Base-by-base conservation (phyloP, 2,329 filamentous ascomycete species). In the Neofusicoccum laricinum region DNA sequence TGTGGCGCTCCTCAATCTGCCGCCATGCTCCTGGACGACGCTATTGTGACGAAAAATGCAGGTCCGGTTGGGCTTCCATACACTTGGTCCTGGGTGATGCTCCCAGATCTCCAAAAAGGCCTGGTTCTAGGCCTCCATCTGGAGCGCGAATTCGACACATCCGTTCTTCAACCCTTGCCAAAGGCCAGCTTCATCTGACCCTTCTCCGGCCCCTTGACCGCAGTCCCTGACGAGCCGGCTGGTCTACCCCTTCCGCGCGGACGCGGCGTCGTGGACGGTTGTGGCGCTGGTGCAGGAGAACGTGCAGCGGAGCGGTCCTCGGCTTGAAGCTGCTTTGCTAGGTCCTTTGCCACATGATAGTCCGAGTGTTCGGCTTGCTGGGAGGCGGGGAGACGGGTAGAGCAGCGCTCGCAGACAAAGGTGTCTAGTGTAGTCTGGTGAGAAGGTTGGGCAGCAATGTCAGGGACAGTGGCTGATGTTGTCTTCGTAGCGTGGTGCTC, bases 261-360 rank as follows among this genome's bases (percentile, higher is more conserved):
- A 67, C 67, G 55, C 32, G 59, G 61, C 45, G 68, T 66, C 14
- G 72, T 66, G 64, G 73, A 73, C 59, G 68, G 66, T 2, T 59
- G 53, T 32, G 63, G 30, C 25, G 65, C 36, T n/a, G 66, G 21
- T 2, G 63, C 34, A 8, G 66, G 38, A 7, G 66, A 43, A 10
- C 50, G 38, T 11, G 63, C 32, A 8, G 66, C 40, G 58, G 49
- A 65, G 11, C 71, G 69, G 7, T 75, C 72, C 55, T 75, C 70
- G 7, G 73, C 69, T 4, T 72, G 69, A 67, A 79, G 73, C 68
- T 89, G 83, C 64, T 88, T 84, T 68, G 93, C 89, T 34, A 99
- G 82, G 70, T 94, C 90, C 78, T 91, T 92, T 50, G 95, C 95
- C 78, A 97, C 90, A 78, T 99, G 95, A 89, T 93, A 98, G 76